These are phyloP conservation scores for Aspergillus bertholletiae DNA, from an alignment of 495 filamentous ascomycete species.

Conservation along the genomic window DNA sequence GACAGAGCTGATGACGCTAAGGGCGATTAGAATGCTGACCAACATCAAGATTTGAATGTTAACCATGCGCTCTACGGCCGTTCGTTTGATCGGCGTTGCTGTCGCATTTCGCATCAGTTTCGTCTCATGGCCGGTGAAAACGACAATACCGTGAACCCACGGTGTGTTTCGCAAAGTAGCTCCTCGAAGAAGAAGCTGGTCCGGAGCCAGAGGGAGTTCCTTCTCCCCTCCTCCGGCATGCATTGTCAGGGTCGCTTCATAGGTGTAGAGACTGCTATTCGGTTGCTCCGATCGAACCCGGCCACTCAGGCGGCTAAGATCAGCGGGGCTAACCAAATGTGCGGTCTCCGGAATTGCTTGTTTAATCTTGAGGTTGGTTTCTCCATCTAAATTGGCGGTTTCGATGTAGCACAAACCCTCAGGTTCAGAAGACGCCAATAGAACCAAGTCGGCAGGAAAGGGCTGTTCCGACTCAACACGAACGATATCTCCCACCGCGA, in stretches of 20 bases:
- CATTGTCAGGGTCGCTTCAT: slow-evolving; percentile 94
- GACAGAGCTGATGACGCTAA: slow-evolving; percentile 85
- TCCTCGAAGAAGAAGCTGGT: slow-evolving; percentile 85
- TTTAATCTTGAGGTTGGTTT: slow-evolving; percentile 99
- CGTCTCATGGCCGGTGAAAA: slow-evolving; percentile 98
- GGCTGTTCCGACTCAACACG: slow-evolving; percentile 93
- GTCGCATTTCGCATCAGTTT: slow-evolving; percentile 99
- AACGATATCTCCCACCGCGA: slow-evolving; percentile 90
- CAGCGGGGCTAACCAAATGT: slow-evolving; percentile 78
- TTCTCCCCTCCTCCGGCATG: slow-evolving; percentile 92
- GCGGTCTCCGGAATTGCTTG: slow-evolving; percentile 95
- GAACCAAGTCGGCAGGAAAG: slow-evolving; percentile 90
- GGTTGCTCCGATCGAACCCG: slow-evolving; percentile 92
- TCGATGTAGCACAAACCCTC: slow-evolving; percentile 99
- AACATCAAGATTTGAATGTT: slow-evolving; percentile 92
- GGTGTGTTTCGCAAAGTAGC: slow-evolving; percentile 95
- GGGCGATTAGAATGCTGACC: slow-evolving; percentile 73
- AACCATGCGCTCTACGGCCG: slow-evolving; percentile 87
- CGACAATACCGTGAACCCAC: slow-evolving; percentile 95
- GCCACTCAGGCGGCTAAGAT: slow-evolving; percentile 83
- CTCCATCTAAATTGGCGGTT: slow-evolving; percentile 96
- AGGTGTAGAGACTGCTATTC: slow-evolving; percentile 98
- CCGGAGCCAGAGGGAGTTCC: slow-evolving; percentile 76
- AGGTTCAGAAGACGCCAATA: slow-evolving; percentile 92
- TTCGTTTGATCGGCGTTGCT: slow-evolving; percentile 95